Base-by-base conservation (phyloP, 2,329 filamentous ascomycete species). In the Colletotrichum tabaci region DNA sequence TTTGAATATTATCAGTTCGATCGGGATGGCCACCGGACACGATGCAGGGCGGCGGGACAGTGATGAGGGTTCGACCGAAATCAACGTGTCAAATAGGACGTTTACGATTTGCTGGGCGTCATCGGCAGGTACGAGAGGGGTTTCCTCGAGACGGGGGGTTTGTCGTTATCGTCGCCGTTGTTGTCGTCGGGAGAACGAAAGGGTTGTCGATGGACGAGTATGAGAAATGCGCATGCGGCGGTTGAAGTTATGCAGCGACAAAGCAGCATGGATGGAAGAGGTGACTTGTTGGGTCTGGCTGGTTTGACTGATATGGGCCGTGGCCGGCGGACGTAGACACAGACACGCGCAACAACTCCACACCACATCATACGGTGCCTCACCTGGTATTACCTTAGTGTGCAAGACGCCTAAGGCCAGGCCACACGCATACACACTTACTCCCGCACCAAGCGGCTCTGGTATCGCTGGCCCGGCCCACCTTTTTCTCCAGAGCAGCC, bases 31-130 rank as follows among this genome's bases (percentile, higher is more conserved):
- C 57, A 67, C 50, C 57, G 52, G 26, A 38, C 40, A 50, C 60
- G 44, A 50, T 60, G 46, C 47, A 40, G n/a, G 23, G 63, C 53
- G 47, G 26, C 38, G 35, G 47, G 53, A 53, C n/a, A 23, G 42
- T 26, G 35, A 12, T 9, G 26, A 18, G 21, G 44, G n/a, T 44
- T 63, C 53, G 42, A 56, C 65, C 53, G 30, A 64, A 70, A 72
- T 72, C 66, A 72, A 69, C 58, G 57, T 60, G 49, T 72, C 69
- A 68, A 52, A 44, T 46, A 55, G n/a, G 26, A n/a, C 23, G 44
- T 64, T 35, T 60, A 49, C 44, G 50, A 47, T 42, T 40, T 35
- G 58, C 46, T 23, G 42, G 42, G 18, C 60, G 47, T 69, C 53
- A 72, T 72, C 65, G 65, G 55, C 55, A 60, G 35, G 15, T 21